These are phyloP conservation scores for Pleurotus ostreatus DNA, from an alignment of 768 basidiomycete species.

Conservation along the genomic window DNA sequence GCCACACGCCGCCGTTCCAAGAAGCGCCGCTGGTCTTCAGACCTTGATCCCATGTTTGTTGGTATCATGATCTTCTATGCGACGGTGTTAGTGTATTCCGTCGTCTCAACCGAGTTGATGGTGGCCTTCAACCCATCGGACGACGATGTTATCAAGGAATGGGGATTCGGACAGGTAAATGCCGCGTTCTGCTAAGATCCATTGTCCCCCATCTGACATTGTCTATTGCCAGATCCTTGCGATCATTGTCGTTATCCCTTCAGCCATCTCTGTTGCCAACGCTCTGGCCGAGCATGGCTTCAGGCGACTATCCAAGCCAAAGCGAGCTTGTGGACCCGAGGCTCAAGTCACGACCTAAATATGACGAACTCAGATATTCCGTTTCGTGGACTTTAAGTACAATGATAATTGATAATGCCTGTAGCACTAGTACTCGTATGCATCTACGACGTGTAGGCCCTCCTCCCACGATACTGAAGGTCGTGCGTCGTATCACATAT, in stretches of 20 bases:
- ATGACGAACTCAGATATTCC: not conserved
- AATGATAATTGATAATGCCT: too few species aligned
- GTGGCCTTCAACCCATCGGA: conserved; percentile 24
- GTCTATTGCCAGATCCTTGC: conserved; percentile 28
- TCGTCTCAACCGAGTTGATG: conserved; percentile 34
- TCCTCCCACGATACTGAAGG: too few species aligned
- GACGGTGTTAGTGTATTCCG: conserved; percentile 35
- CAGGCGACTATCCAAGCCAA: conserved; percentile 23
- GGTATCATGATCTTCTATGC: conserved; percentile 33
- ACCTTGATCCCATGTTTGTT: conserved; percentile 36
- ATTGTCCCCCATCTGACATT: not conserved
- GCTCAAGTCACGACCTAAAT: not conserved
- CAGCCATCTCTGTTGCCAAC: conserved; percentile 26
- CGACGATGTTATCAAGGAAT: conserved; percentile 18
- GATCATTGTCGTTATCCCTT: conserved; percentile 35
- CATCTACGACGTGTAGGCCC: not conserved
- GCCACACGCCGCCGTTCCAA: conserved; percentile 19
- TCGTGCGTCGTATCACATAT: too few species aligned
- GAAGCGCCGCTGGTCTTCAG: conserved; percentile 27
- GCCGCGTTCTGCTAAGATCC: not conserved
- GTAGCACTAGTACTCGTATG: too few species aligned
- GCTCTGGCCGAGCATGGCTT: conserved; percentile 29
- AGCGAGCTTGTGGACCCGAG: conserved; percentile 6
- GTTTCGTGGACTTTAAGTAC: too few species aligned
- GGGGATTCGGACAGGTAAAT: conserved; percentile 35